These are phyloP conservation scores for Kodamaea alishanica DNA, from an alignment of 1,139 yeast genomes.

Conservation along the genomic window DNA sequence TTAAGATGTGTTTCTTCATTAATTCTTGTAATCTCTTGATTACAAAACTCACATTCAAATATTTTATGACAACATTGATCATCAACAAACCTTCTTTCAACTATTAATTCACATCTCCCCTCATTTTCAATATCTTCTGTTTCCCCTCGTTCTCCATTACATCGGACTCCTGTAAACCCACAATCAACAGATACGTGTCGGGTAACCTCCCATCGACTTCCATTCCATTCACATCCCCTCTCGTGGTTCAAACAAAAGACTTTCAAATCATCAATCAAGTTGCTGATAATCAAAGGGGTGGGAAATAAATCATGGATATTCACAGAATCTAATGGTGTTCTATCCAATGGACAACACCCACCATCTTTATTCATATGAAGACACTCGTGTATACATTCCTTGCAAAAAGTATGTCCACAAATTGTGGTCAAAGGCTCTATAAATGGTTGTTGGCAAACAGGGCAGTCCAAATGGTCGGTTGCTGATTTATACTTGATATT, in stretches of 20 bases:
- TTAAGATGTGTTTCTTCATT: conserved; percentile 33
- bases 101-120: conserved; percentile 15
- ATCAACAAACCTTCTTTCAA: conserved; percentile 22
- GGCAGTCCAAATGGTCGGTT: conserved; percentile 56
- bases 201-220: conserved; percentile 58
- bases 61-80: conserved; percentile 33
- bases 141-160: conserved; percentile 27
- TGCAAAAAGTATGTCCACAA: conserved; percentile 62
- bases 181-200: conserved; percentile 52
- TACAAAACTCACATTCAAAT: conserved; percentile 42
- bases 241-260: conserved; percentile 52
- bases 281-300: conserved; percentile 59
- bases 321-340: conserved; percentile 44
- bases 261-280: conserved; percentile 57
- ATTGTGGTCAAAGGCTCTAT: conserved; percentile 51
- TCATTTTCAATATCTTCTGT: not conserved
- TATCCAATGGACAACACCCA: conserved; percentile 61
- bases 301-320: conserved; percentile 49
- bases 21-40: conserved; percentile 26
- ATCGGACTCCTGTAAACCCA: conserved; percentile 47
- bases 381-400: conserved; percentile 48
- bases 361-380: conserved; percentile 27
- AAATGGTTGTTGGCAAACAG: conserved; percentile 58
- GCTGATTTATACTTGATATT: conserved; percentile 31
- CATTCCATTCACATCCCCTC: conserved; percentile 58